Percentiles rank a stretch among this genome's conserved stretches.
Evolutionary conservation across 2,329 filamentous ascomycete species (phyloP).

Genomic region (Paraconiothyrium sp.): DNA sequence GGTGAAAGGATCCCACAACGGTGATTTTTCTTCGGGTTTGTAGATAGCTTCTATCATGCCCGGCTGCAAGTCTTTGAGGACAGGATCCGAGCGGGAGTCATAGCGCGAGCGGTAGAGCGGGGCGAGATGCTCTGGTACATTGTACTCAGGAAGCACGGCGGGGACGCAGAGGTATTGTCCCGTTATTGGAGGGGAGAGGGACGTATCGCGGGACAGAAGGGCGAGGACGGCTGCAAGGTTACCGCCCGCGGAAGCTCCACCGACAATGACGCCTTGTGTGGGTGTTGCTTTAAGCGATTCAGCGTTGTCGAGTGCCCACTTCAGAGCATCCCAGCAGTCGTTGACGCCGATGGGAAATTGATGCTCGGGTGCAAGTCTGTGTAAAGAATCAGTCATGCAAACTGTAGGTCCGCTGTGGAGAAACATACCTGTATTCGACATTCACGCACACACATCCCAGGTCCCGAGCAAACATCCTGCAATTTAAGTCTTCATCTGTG

Average conservation of each 20-base stretch:
- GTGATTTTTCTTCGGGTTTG: constrained; percentile 35
- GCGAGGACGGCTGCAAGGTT: constrained; percentile 61
- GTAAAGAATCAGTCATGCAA: not conserved
- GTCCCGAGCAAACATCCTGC: constrained; percentile 50
- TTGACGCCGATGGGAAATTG: constrained; percentile 60
- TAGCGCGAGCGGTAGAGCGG: constrained; percentile 54
- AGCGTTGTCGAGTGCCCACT: constrained; percentile 52
- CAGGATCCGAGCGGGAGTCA: constrained; percentile 33
- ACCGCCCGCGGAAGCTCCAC: constrained; percentile 62
- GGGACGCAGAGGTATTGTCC: constrained; percentile 60
- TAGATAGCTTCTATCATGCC: constrained; percentile 33
- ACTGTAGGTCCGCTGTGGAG: not conserved
- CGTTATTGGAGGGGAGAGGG: constrained; percentile 54
- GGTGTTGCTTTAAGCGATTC: constrained; percentile 52
- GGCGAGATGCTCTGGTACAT: constrained; percentile 51
- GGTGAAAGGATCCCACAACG: constrained; percentile 45
- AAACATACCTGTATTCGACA: constrained; percentile 57
- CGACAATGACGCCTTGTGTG: constrained; percentile 59
- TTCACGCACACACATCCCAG: constrained; percentile 57
- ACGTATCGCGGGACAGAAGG: constrained; percentile 54
- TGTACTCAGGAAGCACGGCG: constrained; percentile 53
- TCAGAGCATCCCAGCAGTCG: constrained; percentile 58
- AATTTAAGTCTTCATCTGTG: constrained; percentile 55
- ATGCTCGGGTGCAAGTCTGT: constrained; percentile 61
- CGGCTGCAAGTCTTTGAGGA: constrained; percentile 28